Conservation (phyloP, 352 stramenopile species). For the Phytopythium ostracodes region DNA sequence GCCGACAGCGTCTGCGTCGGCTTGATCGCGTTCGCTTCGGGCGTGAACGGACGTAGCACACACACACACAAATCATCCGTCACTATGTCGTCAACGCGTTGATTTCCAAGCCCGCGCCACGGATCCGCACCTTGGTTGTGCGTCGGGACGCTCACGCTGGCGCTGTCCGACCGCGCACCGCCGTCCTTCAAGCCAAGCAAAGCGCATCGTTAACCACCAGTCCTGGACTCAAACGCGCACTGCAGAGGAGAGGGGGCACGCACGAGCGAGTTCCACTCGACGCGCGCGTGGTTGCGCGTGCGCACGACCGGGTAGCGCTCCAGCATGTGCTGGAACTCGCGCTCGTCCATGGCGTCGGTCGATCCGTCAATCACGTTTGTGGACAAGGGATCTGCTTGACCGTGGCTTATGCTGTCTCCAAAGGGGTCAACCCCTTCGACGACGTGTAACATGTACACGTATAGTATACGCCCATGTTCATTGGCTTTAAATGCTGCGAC, state of each 20-base stretch:
- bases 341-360: conserved; percentile 56
- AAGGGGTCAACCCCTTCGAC: not conserved
- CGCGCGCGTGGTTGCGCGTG: conserved; percentile 71
- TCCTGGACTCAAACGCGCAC: no score
- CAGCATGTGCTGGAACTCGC: conserved; percentile 62
- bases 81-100: not conserved
- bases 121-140: conserved; percentile 1
- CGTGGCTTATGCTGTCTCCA: not conserved
- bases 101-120: not conserved
- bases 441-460: no score
- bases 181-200: conserved; percentile 14
- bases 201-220: not conserved
- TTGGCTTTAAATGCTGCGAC: not conserved
- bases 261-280: conserved; percentile 79
- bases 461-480: not conserved
- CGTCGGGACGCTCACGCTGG: conserved; percentile 8
- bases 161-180: conserved; percentile 11
- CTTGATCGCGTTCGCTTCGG: conserved; percentile 23
- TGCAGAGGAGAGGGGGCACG: conserved; percentile 13
- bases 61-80: no score
- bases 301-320: conserved; percentile 75
- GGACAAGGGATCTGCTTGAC: no score
- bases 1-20: conserved; percentile 35
- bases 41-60: not conserved
- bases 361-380: not conserved